Evolutionary conservation across 2,329 filamentous ascomycete species (phyloP).

Genomic region (Beauveria scarabaeidicola): DNA sequence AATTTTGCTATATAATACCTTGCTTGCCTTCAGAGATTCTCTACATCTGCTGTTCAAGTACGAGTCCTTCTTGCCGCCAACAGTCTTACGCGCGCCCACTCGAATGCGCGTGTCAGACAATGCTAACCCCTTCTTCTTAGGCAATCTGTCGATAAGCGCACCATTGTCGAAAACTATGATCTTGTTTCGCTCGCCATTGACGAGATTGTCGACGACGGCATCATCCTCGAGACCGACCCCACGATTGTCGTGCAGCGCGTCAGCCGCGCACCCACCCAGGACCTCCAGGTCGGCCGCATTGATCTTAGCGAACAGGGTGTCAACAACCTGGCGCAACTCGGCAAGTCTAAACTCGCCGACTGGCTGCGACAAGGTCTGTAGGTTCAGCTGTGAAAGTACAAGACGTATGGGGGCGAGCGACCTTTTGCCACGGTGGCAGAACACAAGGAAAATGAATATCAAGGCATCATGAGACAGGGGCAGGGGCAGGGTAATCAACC

Average conservation of each 20-base stretch:
- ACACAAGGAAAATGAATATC: slow-evolving; percentile 2
- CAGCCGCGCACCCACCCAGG: slow-evolving; percentile 82
- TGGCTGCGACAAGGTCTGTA: slow-evolving; percentile 78
- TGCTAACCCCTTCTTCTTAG: slow-evolving; percentile 35
- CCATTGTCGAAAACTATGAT: slow-evolving; percentile 98
- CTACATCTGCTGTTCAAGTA: slow-evolving; percentile 90
- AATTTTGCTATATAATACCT: slow-evolving; percentile 88
- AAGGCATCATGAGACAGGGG: not conserved
- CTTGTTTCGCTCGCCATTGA: slow-evolving; percentile 89
- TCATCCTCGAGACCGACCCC: slow-evolving; percentile 94
- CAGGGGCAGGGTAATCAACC: not conserved
- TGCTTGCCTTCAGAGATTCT: slow-evolving; percentile 82
- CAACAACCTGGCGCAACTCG: slow-evolving; percentile 88
- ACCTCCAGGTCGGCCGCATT: slow-evolving; percentile 87
- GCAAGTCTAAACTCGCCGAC: slow-evolving; percentile 84
- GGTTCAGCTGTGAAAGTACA: slow-evolving; percentile 14
- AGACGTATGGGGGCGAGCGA: not conserved
- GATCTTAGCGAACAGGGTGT: slow-evolving; percentile 93
- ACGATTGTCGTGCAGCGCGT: slow-evolving; percentile 89
- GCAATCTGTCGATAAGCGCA: slow-evolving; percentile 94
- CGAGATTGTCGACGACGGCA: slow-evolving; percentile 90
- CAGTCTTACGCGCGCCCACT: not conserved
- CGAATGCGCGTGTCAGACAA: not conserved
- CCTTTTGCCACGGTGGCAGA: not conserved
- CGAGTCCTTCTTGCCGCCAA: slow-evolving; percentile 18